Evolutionary conservation across 306 rosid species (phyloP), one percentile per base, ranked within the genome.

Genomic region (Prinsepia uniflora): DNA sequence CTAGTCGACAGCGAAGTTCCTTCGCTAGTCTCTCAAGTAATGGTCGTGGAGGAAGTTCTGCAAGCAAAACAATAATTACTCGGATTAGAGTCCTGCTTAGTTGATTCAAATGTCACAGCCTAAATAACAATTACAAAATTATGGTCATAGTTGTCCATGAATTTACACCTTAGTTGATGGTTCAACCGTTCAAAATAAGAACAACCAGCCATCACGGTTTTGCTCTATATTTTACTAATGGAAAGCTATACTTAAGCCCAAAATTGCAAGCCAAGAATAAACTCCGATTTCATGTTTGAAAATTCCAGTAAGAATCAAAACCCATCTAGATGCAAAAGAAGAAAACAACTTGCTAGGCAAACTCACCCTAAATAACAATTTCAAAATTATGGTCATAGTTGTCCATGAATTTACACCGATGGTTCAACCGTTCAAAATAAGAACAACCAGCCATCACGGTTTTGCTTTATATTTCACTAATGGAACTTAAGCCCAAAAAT

Each of bases 21-120:
- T 83, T 89, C 5, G 95, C 96, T 43, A 92, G 90, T 74, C 84
- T 86, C 88, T 92, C 98, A 18, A 92, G 91, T 67, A 92, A 74
- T 15, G 98, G 98, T 59, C 90, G 84, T 36, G 98, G 95, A 46
- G 98, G 98, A 77, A 92, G 98, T 86, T 92, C 98, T 92, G 92
- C 82, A 77, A 13, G 43, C 22, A 82, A 75, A 80, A 58, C 61
- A 49, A 18, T 10, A 72, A 53, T 43, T 46, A 63, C 34, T 56
- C 34, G 22, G 41, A 68, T 84, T 72, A 83, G 72, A 62, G 46
- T 10, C 46, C 14, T 39, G 68, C 67, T 70, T 53, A 73, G 62
- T 12, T 66, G 43, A 39, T 14, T 57, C 12, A 40, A 49, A 73
- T 13, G 12, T 45, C 57, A n/a, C 59, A 36, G 59, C 47, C 57